Conservation (phyloP, 352 stramenopile genomes). For the Globisporangium ultimum region DNA sequence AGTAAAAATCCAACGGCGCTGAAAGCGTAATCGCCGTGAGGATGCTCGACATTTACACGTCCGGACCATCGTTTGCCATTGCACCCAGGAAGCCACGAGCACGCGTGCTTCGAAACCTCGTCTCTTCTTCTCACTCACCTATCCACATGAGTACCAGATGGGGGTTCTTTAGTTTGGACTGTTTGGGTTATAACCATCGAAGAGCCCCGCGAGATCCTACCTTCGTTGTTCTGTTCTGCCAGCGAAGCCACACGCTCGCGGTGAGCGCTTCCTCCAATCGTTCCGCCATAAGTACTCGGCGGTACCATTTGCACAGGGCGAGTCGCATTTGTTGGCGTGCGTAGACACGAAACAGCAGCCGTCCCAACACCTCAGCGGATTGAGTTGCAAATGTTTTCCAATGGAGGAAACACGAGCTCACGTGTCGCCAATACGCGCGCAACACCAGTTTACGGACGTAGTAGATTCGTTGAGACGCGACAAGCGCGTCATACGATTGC, state of each 20-base stretch:
- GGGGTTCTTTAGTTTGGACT: neutral
- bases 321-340: neutral
- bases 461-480: neutral
- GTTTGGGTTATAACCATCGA: neutral
- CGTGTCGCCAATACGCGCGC: slow-evolving; percentile 1
- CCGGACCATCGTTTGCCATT: slow-evolving; percentile 2
- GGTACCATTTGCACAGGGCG: slow-evolving; percentile 10
- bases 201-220: neutral
- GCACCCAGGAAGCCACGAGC: slow-evolving; percentile 6
- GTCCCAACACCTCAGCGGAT: neutral
- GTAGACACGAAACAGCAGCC: neutral
- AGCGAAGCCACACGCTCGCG: neutral
- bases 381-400: slow-evolving; percentile 5
- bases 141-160: neutral
- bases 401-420: neutral
- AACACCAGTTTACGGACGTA: slow-evolving; percentile 10
- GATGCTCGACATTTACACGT: slow-evolving; percentile 1
- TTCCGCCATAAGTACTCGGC: slow-evolving; percentile 4
- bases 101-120: neutral
- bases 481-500: slow-evolving; percentile 1
- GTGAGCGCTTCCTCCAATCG: slow-evolving; percentile 1
- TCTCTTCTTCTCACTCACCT: neutral
- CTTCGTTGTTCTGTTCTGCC: neutral
- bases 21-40: slow-evolving; percentile 6
- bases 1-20: neutral